phyloP scores from a whole-genome alignment of 495 filamentous ascomycete genomes.

The Trichoderma virens region DNA sequence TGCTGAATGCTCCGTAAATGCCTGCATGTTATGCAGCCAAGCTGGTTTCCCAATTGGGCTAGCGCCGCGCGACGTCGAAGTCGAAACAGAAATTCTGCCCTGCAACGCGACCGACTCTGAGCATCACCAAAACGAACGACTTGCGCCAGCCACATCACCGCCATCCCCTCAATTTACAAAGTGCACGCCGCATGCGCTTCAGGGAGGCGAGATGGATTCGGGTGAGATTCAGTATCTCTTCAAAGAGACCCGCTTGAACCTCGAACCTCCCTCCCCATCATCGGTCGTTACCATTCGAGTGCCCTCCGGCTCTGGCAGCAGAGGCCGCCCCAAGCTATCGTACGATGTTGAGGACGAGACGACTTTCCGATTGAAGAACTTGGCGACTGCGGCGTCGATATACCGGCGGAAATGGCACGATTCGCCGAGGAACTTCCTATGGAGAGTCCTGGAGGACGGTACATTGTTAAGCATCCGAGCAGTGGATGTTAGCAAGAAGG shows the following conservation, averaged over 20 bases:
- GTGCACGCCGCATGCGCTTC: constrained; percentile 14
- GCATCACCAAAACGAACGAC: constrained; percentile 12
- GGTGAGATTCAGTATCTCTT: constrained; percentile 49
- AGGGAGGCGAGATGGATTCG: constrained; percentile 37
- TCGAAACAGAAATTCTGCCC: constrained; percentile 10
- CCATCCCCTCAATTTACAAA: constrained; percentile 14
- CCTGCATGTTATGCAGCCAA: neutral
- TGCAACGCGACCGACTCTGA: constrained; percentile 14
- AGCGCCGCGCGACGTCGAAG: constrained; percentile 9
- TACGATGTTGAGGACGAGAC: constrained; percentile 56
- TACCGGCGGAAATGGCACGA: constrained; percentile 69
- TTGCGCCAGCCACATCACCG: constrained; percentile 15
- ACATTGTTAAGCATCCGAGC: constrained; percentile 75
- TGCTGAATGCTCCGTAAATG: neutral
- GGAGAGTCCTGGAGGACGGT: constrained; percentile 77
- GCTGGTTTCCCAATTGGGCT: constrained; percentile 15
- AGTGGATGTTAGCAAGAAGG: constrained; percentile 69
- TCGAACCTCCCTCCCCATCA: constrained; percentile 62
- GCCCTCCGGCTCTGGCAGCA: constrained; percentile 38
- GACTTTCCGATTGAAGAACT: constrained; percentile 57
- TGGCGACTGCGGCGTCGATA: constrained; percentile 73
- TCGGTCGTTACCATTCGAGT: constrained; percentile 69
- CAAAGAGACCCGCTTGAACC: constrained; percentile 78
- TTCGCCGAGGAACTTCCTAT: constrained; percentile 79
- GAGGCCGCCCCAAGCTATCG: constrained; percentile 24